phyloP scores from a whole-genome alignment of 1,284 basidiomycete species.

The Salmacisia buchloeana region DNA sequence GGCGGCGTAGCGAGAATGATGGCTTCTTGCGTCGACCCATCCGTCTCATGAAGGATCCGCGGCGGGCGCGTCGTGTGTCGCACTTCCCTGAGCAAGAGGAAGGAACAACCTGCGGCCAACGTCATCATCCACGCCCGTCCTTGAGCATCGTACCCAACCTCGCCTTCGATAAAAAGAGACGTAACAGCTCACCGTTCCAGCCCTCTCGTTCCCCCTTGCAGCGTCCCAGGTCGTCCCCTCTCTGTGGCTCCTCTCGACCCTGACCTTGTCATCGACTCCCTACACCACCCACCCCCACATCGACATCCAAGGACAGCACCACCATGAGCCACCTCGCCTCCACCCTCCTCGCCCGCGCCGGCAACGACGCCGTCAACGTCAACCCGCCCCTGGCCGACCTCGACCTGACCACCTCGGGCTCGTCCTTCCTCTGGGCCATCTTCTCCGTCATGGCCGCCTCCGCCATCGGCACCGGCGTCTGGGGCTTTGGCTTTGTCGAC shows the following conservation, averaged over 20 bases:
- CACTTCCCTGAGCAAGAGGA: too few relatives aligned
- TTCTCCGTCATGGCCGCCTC: conserved; percentile 47
- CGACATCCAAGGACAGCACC: neutral
- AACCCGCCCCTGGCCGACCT: conserved; percentile 33
- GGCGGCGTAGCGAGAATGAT: too few relatives aligned
- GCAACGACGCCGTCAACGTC: conserved; percentile 26
- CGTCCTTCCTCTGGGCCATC: conserved; percentile 56
- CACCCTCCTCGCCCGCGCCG: conserved; percentile 17
- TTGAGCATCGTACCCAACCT: too few relatives aligned
- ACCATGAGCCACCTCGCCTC: neutral
- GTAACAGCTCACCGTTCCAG: neutral
- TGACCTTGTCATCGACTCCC: neutral
- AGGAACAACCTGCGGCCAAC: too few relatives aligned
- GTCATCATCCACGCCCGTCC: too few relatives aligned
- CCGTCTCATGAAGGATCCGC: too few relatives aligned
- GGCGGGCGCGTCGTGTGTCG: too few relatives aligned
- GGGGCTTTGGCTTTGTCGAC: conserved; percentile 23
- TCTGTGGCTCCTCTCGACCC: too few relatives aligned
- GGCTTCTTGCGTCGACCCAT: too few relatives aligned
- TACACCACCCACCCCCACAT: neutral
- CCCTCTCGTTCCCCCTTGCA: neutral
- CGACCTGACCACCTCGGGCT: conserved; percentile 39
- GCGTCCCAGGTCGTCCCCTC: neutral
- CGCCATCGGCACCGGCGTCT: conserved; percentile 38
- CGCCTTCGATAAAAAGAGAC: too few relatives aligned